These are phyloP conservation scores for Craterostigma plantagineum DNA, from an alignment of 257 asterid genomes.

Conservation along the genomic window DNA sequence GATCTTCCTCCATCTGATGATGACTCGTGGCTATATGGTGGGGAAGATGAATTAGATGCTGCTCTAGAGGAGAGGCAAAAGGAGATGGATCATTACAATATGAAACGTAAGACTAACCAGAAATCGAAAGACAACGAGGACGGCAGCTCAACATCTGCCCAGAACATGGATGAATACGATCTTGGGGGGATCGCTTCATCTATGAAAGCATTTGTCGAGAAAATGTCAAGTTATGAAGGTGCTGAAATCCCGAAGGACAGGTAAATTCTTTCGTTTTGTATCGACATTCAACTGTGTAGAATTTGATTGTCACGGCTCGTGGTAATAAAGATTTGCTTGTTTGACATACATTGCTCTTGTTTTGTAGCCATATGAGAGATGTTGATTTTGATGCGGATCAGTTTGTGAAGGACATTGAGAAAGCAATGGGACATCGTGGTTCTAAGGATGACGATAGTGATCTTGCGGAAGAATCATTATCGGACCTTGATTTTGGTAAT, in stretches of 20 bases:
- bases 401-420: constrained; percentile 66
- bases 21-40: constrained; percentile 91
- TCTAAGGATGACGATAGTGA: constrained; percentile 27
- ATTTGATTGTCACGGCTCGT: background rate
- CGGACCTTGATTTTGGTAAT: constrained; percentile 35
- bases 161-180: constrained; percentile 32
- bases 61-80: constrained; percentile 76
- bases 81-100: constrained; percentile 66
- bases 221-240: constrained; percentile 68
- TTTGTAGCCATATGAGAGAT: constrained; percentile 34
- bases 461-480: constrained; percentile 44
- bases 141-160: constrained; percentile 24
- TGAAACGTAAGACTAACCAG: constrained; percentile 38
- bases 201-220: constrained; percentile 64
- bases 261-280: constrained; percentile 16
- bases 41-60: constrained; percentile 71
- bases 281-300: background rate
- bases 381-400: constrained; percentile 68
- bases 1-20: constrained; percentile 78
- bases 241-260: constrained; percentile 78
- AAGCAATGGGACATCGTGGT: constrained; percentile 31
- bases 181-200: constrained; percentile 71
- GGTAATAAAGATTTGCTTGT: too few species aligned
- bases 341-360: constrained; percentile 1
- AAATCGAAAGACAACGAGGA: constrained; percentile 38